phyloP scores from a whole-genome alignment of 2,329 filamentous ascomycete genomes.

The Fusarium mundagurra region DNA sequence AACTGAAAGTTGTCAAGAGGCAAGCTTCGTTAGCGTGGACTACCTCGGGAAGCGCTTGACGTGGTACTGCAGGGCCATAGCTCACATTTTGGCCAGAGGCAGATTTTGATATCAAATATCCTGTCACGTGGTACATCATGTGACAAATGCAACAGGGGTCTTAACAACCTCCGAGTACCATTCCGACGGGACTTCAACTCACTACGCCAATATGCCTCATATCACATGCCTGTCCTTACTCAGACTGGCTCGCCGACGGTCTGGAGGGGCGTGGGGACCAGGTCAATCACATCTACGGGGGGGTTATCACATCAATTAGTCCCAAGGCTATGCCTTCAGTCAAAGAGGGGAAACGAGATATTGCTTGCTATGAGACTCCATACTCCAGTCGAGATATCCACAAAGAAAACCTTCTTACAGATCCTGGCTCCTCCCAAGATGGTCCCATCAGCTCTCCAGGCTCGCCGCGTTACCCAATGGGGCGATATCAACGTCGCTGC shows the following conservation, averaged over 20 bases:
- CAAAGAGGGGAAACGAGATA: slow-evolving; percentile 34
- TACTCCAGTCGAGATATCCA: slow-evolving; percentile 34
- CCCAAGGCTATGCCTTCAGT: slow-evolving; percentile 14
- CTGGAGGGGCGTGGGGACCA: slow-evolving; percentile 34
- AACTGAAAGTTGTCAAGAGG: neutral
- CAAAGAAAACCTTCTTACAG: slow-evolving; percentile 33
- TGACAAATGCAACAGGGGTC: slow-evolving; percentile 28
- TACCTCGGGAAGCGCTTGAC: no score
- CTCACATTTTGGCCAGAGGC: neutral
- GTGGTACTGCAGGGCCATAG: neutral
- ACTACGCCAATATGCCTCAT: slow-evolving; percentile 25
- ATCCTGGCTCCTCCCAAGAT: slow-evolving; percentile 34
- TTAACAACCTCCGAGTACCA: slow-evolving; percentile 28
- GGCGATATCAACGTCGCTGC: slow-evolving; percentile 43
- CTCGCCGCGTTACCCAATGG: slow-evolving; percentile 43
- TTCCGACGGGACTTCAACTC: slow-evolving; percentile 1
- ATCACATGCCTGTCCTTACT: slow-evolving; percentile 37
- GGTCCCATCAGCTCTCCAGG: slow-evolving; percentile 25
- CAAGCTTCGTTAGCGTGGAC: no score
- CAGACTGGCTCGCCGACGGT: slow-evolving; percentile 14
- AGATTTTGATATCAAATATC: neutral
- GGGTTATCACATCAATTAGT: slow-evolving; percentile 40
- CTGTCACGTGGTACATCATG: slow-evolving; percentile 29
- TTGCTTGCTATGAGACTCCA: slow-evolving; percentile 43
- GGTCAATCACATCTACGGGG: slow-evolving; percentile 40